phyloP scores from a whole-genome alignment of 2,329 filamentous ascomycete species.

The Cordyceps cateniannulata region DNA sequence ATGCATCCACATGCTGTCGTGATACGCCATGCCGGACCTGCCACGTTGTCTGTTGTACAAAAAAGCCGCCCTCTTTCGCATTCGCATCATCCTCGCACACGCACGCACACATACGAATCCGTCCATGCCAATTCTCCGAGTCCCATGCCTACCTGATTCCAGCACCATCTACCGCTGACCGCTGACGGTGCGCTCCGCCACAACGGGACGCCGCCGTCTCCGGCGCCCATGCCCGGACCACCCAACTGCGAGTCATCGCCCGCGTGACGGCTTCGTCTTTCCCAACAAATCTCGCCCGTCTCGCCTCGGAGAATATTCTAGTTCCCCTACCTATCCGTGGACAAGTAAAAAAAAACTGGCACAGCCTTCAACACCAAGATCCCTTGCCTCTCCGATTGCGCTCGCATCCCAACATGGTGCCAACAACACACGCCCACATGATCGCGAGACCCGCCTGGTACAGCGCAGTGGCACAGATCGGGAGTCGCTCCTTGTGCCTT shows the following conservation, averaged over 20 bases:
- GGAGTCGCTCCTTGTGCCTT: neutral
- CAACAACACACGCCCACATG: neutral
- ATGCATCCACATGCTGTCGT: neutral
- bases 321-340: no score
- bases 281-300: neutral
- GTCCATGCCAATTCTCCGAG: neutral
- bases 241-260: conserved; percentile 3
- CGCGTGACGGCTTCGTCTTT: neutral
- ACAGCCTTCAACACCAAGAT: neutral
- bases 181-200: neutral
- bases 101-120: neutral
- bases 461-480: no score
- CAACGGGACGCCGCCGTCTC: neutral
- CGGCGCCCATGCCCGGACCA: no score
- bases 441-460: conserved; percentile 3
- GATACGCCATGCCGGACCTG: neutral
- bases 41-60: neutral
- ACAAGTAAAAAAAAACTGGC: neutral
- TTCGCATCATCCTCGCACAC: neutral
- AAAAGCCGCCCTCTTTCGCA: neutral
- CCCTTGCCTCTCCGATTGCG: neutral
- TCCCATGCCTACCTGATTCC: neutral
- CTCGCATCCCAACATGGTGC: neutral
- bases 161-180: neutral
- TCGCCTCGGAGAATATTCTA: neutral